These are phyloP conservation scores for Termitomyces sp. DNA, from an alignment of 768 basidiomycete genomes.

Conservation along the genomic window DNA sequence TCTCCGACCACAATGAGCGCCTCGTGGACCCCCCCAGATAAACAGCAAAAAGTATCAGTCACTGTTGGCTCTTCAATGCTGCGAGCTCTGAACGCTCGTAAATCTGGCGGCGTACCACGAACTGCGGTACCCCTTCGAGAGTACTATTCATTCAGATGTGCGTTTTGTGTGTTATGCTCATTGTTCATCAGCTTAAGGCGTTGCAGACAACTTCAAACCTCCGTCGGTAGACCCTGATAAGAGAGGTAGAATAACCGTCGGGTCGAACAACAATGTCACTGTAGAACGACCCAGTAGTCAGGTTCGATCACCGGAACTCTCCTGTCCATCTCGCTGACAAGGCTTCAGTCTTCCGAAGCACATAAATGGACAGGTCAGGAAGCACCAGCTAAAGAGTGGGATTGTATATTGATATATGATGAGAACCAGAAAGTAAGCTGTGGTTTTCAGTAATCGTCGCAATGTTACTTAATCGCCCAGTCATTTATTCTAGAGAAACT, in stretches of 20 bases:
- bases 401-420: slow-evolving; percentile 79
- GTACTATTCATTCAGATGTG: slow-evolving; percentile 77
- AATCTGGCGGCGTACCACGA: slow-evolving; percentile 46
- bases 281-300: slow-evolving; percentile 64
- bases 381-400: slow-evolving; percentile 55
- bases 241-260: slow-evolving; percentile 61
- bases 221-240: slow-evolving; percentile 60
- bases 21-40: slow-evolving; percentile 54
- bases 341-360: slow-evolving; percentile 40
- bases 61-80: slow-evolving; percentile 46
- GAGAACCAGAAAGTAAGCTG: slow-evolving; percentile 59
- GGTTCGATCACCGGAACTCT: slow-evolving; percentile 32
- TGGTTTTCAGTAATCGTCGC: neutral
- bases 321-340: neutral
- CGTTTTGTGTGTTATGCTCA: slow-evolving; percentile 19
- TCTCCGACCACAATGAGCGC: slow-evolving; percentile 29
- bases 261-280: slow-evolving; percentile 40
- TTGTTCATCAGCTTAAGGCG: neutral
- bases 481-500: slow-evolving; percentile 71
- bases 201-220: slow-evolving; percentile 71
- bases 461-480: slow-evolving; percentile 29
- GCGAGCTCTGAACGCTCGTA: slow-evolving; percentile 66
- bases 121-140: slow-evolving; percentile 48
- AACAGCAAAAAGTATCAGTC: slow-evolving; percentile 52
- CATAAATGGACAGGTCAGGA: slow-evolving; percentile 56